These are phyloP conservation scores for Lecanicillium sp. DNA, from an alignment of 2,329 filamentous ascomycete species.

Conservation along the genomic window DNA sequence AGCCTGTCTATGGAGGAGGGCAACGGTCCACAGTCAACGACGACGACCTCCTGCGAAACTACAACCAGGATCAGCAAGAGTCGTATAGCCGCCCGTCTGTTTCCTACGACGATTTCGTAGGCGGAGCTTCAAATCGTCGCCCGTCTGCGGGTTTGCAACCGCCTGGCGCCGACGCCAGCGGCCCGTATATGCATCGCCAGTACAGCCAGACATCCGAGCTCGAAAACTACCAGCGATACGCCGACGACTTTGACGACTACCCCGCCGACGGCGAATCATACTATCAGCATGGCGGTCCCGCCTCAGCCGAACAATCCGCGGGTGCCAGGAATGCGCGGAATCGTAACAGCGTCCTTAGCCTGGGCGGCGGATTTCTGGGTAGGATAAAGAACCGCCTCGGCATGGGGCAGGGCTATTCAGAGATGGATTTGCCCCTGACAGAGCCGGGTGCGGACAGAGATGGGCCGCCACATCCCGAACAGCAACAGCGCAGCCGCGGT, in stretches of 20 bases:
- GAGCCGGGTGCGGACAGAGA: conserved; percentile 50
- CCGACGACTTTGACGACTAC: conserved; percentile 77
- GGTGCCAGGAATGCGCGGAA: conserved; percentile 52
- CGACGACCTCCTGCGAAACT: conserved; percentile 69
- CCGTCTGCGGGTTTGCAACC: conserved; percentile 14
- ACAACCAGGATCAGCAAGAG: conserved; percentile 61
- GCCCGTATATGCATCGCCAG: conserved; percentile 43
- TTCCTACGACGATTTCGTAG: conserved; percentile 93
- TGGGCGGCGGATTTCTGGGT: conserved; percentile 83
- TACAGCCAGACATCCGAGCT: conserved; percentile 74
- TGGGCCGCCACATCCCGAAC: conserved; percentile 25
- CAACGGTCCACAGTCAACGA: conserved; percentile 74
- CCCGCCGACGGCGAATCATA: conserved; percentile 71
- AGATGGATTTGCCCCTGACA: conserved; percentile 95
- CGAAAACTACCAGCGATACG: conserved; percentile 86
- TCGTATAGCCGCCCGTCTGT: conserved; percentile 69
- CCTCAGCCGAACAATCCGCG: conserved; percentile 43
- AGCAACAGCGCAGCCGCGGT: conserved; percentile 32
- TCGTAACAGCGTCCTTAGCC: conserved; percentile 78
- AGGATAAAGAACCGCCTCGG: conserved; percentile 85
- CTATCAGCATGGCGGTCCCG: conserved; percentile 67
- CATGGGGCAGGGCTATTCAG: conserved; percentile 82
- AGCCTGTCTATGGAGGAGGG: conserved; percentile 65
- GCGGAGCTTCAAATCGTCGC: conserved; percentile 46
- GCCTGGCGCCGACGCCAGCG: conserved; percentile 9